Conservation (phyloP, 2,329 filamentous ascomycete genomes). For the Rhynchosporium agropyri region DNA sequence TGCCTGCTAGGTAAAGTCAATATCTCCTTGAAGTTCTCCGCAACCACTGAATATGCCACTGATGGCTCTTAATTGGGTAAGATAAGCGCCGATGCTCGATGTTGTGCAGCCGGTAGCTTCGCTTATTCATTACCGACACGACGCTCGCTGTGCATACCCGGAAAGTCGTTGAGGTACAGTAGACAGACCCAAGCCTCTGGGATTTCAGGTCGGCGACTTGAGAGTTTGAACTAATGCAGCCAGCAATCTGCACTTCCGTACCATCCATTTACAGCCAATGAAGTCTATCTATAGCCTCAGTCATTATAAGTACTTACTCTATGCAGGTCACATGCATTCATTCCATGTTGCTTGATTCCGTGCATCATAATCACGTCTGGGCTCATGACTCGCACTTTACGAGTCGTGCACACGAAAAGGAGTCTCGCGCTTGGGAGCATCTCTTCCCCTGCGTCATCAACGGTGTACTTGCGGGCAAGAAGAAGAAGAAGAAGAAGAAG, state of each 20-base stretch:
- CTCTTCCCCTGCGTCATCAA: background rate
- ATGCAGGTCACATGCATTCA: background rate
- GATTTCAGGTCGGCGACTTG: conserved; percentile 18
- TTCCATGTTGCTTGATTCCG: background rate
- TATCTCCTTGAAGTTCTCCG: background rate
- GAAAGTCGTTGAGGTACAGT: background rate
- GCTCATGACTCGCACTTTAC: conserved; percentile 9
- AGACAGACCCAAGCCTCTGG: background rate
- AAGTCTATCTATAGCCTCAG: background rate
- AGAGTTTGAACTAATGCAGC: conserved; percentile 1
- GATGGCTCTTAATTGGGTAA: background rate
- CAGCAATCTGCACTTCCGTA: background rate
- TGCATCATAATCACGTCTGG: background rate
- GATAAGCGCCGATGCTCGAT: conserved; percentile 7
- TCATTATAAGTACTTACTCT: background rate
- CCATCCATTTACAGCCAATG: background rate
- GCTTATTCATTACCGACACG: background rate
- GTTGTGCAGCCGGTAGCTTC: conserved; percentile 11
- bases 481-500: background rate
- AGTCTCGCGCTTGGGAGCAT: background rate
- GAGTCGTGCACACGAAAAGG: background rate
- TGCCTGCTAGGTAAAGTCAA: background rate
- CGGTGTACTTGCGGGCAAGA: background rate
- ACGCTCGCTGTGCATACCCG: background rate
- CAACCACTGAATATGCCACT: background rate